Base-by-base conservation (phyloP, 139 green algal genomes). In the Chlorella sp. region DNA sequence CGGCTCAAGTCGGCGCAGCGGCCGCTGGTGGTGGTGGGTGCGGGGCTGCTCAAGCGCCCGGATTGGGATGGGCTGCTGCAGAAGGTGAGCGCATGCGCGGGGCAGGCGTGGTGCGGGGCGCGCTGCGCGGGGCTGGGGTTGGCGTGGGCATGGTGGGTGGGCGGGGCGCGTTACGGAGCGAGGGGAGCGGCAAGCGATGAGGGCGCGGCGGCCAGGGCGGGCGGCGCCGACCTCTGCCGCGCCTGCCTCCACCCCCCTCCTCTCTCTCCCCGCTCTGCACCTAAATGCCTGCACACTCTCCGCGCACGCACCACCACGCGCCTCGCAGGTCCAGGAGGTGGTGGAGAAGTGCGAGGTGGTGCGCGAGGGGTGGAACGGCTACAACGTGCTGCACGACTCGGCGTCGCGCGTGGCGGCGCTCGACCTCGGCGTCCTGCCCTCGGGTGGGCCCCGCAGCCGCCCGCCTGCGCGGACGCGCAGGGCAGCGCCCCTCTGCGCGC, bases 331-430 rank as follows among this genome's bases (percentile, higher is more conserved):
- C 33, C 71, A 87, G 43, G 74, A 83, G 46, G 55, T 90, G 42
- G 81, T 84, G 17, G 83, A 86, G 51, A 82, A 87, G 77, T 61
- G 81, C 64, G 86, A 85, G 29, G 90, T 98, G 50, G 89, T 99
- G 60, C 89, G 62, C 4, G 87, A 91, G 25, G 95, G 79, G 40
- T 99, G 95, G 95, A 98, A 98, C 67, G 95, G 95, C 64, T 97
- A 96, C 87, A 98, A 98, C 74, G 85, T 99, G 64, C 87, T 99
- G 53, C 96, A 99, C 70, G 92, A 97, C 77, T 79, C 81, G 11
- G 96, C 96, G 3, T 90, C 87, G 0, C 84, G 89, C 23, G 94
- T 98, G 35, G 97, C 89, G 6, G 96, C 92, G 0, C 81, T 99
- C 58, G 96, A 99, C 86, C 80, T 99, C 23, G 96, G 96, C 77